Percentiles rank a stretch among this genome's conserved stretches.
phyloP scores from a whole-genome alignment of 345 rosid species.

The Brassica juncea region DNA sequence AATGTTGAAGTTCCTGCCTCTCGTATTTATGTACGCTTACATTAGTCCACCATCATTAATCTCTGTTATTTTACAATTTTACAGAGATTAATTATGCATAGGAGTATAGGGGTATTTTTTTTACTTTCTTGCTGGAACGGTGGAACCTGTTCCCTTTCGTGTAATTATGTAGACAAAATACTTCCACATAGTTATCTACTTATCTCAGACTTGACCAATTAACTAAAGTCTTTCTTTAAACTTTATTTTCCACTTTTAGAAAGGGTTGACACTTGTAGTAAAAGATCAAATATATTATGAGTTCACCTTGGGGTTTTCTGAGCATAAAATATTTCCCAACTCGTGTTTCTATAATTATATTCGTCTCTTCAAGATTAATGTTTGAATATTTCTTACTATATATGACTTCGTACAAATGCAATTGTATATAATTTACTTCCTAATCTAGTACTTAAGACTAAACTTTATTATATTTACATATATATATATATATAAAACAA shows the following conservation, averaged over 20 bases:
- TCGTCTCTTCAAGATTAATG: background rate
- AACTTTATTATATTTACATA: background rate
- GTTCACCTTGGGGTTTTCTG: background rate
- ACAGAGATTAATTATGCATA: too few species aligned
- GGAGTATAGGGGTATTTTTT: background rate
- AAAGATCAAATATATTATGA: conserved; percentile 10
- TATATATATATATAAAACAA: background rate
- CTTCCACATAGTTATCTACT: too few species aligned
- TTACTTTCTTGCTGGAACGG: background rate
- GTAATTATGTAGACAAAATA: background rate
- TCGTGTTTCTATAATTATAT: background rate
- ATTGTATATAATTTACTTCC: background rate
- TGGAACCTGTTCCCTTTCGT: background rate
- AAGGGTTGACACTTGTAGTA: conserved; percentile 22
- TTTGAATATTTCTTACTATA: background rate
- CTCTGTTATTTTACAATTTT: conserved; percentile 2
- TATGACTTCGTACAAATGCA: too few species aligned
- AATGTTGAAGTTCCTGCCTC: conserved; percentile 18
- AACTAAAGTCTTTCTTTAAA: background rate
- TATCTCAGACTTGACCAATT: conserved; percentile 4
- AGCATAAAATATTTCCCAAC: conserved; percentile 25
- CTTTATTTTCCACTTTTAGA: conserved; percentile 28
- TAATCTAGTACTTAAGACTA: background rate
- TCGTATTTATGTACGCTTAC: conserved; percentile 33
- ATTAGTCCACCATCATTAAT: conserved; percentile 10